Percentiles rank a stretch among this genome's conserved stretches.
phyloP scores from a whole-genome alignment of 179 eudicot genomes.

The Sideroxylon spinosum region DNA sequence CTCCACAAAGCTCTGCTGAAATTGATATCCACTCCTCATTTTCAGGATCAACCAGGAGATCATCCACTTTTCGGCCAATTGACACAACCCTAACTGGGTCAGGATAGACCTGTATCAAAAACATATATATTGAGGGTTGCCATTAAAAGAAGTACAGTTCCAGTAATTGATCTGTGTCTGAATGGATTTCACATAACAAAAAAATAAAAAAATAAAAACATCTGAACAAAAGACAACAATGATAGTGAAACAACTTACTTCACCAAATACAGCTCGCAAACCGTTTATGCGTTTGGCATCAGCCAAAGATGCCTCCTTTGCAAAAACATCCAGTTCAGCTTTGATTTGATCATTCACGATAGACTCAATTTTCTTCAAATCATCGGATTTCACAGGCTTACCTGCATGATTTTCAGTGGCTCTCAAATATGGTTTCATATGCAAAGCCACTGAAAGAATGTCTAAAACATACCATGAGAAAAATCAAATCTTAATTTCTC shows the following conservation, averaged over 20 bases:
- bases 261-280: constrained; percentile 97
- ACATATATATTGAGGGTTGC: not conserved
- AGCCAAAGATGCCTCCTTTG: constrained; percentile 69
- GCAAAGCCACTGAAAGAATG: not conserved
- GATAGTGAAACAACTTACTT: constrained; percentile 39
- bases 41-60: constrained; percentile 73
- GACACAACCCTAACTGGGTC: constrained; percentile 96
- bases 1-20: constrained; percentile 96
- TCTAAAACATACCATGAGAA: constrained; percentile 68
- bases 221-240: not conserved
- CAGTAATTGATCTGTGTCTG: not conserved
- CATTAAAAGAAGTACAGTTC: not conserved
- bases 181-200: not conserved
- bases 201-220: no score
- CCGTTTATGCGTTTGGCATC: constrained; percentile 92
- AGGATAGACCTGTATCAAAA: constrained; percentile 67
- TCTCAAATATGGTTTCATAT: not conserved
- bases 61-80: constrained; percentile 84
- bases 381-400: constrained; percentile 81
- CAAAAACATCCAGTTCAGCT: constrained; percentile 73
- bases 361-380: constrained; percentile 68
- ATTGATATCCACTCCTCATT: constrained; percentile 70
- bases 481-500: constrained; percentile 94
- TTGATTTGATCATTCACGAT: constrained; percentile 90
- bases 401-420: constrained; percentile 41